A percentile compares a stretch with the other conserved stretches of the same genome.
Evolutionary conservation across 2,329 filamentous ascomycete species (phyloP).

Genomic region (Fulvia fulva): DNA sequence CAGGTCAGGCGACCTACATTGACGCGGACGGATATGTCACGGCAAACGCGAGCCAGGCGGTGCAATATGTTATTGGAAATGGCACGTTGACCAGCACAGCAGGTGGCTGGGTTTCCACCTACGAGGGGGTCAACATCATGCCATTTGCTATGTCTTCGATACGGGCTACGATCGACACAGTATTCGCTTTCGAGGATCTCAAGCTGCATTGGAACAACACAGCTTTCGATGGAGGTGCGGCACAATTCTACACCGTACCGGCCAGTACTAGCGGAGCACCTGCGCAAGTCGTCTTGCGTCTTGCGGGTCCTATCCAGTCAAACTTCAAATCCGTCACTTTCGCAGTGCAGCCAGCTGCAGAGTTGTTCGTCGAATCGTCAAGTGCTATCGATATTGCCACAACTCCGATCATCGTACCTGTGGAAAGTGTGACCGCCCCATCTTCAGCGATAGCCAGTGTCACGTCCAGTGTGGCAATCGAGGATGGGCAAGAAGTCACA

Average conservation of each 20-base stretch:
- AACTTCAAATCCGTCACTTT: conserved; percentile 30
- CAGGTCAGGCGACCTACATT: conserved; percentile 25
- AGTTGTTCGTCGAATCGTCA: conserved; percentile 16
- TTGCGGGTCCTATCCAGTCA: conserved; percentile 26
- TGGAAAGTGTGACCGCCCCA: conserved; percentile 10
- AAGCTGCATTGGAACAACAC: conserved; percentile 32
- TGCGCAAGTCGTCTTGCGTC: conserved; percentile 28
- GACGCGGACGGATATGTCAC: conserved; percentile 34
- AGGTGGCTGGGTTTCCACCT: conserved; percentile 27
- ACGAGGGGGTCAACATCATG: conserved; percentile 20
- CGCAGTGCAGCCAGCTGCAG: conserved; percentile 17
- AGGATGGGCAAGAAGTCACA: neutral
- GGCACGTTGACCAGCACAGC: conserved; percentile 23
- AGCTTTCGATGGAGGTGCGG: conserved; percentile 29
- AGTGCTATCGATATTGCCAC: neutral
- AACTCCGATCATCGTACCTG: conserved; percentile 4
- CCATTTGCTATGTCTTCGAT: conserved; percentile 26
- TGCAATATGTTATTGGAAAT: conserved; percentile 29
- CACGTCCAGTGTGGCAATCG: neutral
- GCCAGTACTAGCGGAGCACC: conserved; percentile 21
- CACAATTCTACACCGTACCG: conserved; percentile 32
- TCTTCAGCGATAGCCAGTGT: neutral
- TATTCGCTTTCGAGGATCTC: conserved; percentile 27
- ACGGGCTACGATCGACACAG: conserved; percentile 26
- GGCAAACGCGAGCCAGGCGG: conserved; percentile 27